Base-by-base conservation (phyloP, 2,329 filamentous ascomycete genomes). In the Myrmaecium sp. region DNA sequence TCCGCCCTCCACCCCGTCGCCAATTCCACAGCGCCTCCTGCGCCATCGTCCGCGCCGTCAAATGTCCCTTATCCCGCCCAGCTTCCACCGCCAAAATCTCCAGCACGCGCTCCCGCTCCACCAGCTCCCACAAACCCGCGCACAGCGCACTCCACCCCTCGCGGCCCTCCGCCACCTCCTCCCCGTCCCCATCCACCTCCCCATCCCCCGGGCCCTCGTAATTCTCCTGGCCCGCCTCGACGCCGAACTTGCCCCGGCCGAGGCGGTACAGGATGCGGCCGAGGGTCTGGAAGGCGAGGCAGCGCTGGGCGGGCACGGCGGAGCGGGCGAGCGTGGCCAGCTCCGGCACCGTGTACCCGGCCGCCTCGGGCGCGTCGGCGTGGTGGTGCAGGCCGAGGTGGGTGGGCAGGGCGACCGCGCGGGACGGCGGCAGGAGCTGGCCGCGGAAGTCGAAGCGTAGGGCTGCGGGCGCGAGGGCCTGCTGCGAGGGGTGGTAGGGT, bases 321-420 rank as follows among this genome's bases (percentile, higher is more conserved):
- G 80, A 91, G 17, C 86, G 66, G 4, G 81, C 73, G 2, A 94
- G 64, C 17, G 76, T 69, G 1, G 82, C 74, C 1, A 98, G 62
- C 51, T 98, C 89, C 1, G 73, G 70, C 16, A 98, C 68, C 0
- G 89, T 95, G 52, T 98, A 98, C 0, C 89, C 89, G 0, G 89
- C 89, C 2, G 84, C 81, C 51, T 92, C 82, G 10, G 89, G 89
- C 2, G 86, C 84, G 31, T 84, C 72, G 35, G 78, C 83, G 49
- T 98, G 89, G 50, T 98, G 86, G 50, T 98, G 89, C 9, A 98
- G 64, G 0, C 89, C 89, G 32, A 75, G 69, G 8, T 71, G 74
- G 1, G 70, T 69, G 4, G 86, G 79, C 14, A 95, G 72, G 2
- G 67, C 60, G 29, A 83, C 65, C 14, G 82, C 73, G 17, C 71